phyloP scores from a whole-genome alignment of 1,284 basidiomycete species.

The Cronartium quercuum region DNA sequence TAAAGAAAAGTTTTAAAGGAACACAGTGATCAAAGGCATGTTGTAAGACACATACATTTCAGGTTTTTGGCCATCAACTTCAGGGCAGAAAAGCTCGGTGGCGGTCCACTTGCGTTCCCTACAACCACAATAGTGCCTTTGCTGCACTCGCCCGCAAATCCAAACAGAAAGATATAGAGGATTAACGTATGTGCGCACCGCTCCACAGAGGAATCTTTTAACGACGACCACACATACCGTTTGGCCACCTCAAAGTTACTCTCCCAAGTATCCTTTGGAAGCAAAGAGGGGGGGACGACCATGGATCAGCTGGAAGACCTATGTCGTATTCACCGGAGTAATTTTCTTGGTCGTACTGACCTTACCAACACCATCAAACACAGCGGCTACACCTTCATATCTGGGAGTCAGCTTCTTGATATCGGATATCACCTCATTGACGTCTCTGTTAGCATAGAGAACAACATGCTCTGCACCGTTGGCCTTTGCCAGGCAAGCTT shows the following conservation, averaged over 20 bases:
- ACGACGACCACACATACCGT: conserved; percentile 62
- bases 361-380: conserved; percentile 91
- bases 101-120: conserved; percentile 80
- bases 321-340: no score
- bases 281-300: not conserved
- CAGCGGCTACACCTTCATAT: conserved; percentile 68
- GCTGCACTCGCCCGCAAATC: conserved; percentile 35
- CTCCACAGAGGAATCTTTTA: not conserved
- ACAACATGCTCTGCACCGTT: conserved; percentile 84
- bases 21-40: not conserved
- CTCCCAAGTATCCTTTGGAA: conserved; percentile 55
- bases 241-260: conserved; percentile 71
- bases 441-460: conserved; percentile 65
- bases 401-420: conserved; percentile 69
- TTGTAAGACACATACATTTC: conserved; percentile 51
- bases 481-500: conserved; percentile 71
- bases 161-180: not conserved
- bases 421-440: conserved; percentile 54
- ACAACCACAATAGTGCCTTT: conserved; percentile 64
- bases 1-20: not conserved
- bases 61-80: conserved; percentile 76
- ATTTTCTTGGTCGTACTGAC: conserved; percentile 54
- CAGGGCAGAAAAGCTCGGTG: conserved; percentile 61
- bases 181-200: not conserved
- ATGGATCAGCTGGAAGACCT: no score